Evolutionary conservation across 441 rosid genomes (phyloP), one percentile per base, ranked within the genome.

Genomic region (Kokia cookei): DNA sequence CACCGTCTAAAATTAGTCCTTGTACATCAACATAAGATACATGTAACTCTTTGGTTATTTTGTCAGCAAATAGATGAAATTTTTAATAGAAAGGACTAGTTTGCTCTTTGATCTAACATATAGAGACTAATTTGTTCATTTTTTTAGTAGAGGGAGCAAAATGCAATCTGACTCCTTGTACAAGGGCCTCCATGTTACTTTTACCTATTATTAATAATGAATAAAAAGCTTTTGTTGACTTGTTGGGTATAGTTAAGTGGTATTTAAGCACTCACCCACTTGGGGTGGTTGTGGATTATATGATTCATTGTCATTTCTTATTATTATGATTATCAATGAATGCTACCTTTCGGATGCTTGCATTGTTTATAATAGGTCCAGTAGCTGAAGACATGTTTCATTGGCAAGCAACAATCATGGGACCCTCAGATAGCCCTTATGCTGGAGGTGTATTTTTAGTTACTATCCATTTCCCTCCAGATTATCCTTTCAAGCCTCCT

Each of bases 361-460:
- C 14, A 6, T 64, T 11, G 15, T 57, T 29, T 55, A 9, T 58
- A 19, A 69, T 48, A 79, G 82, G 82, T 72, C 82, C 82, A 0
- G 85, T 79, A 17, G 83, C 83, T 22, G 85, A 82, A 77, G 85
- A 82, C 81, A 82, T 82, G 85, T 82, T 82, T 48, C 81, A 81
- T 43, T 81, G 81, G 83, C 83, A 81, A 72, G 84, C 84, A n/a
- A 82, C 84, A 50, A 82, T 82, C 8, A 82, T 82, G 82, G 85
- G 85, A n/a, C 85, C 85, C 8, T 7, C 82, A 51, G 85, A 82
- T 72, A 82, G 85, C 72, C 85, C 85, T 63, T 82, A 82, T 57
- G 65, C 85, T 9, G 85, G 85, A 4, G 85, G 85, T 37, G 77
- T 82, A 27, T 82, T 82, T 69, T 74, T 82, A 35, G 81, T 79